Evolutionary conservation across 2,329 filamentous ascomycete species (phyloP), one percentile per base, ranked within the genome.

Genomic region (Penicillium sp.): DNA sequence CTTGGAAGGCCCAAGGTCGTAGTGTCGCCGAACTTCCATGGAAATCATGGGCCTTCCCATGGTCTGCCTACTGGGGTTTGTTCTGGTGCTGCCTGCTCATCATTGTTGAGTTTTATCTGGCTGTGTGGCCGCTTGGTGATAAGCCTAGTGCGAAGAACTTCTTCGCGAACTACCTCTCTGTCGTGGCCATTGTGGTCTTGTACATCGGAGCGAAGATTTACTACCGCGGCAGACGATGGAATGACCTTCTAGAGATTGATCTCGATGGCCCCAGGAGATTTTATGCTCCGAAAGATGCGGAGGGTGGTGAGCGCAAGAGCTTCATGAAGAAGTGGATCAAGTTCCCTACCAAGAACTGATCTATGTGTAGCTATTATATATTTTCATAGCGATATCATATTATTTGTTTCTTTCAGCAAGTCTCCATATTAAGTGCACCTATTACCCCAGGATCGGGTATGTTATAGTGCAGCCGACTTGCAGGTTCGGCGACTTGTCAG

Each of bases 161-260:
- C 73, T 82, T 82, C 60, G 73, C 78, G 1, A 80, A 73, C 53
- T 82, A 79, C 53, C 68, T 81, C 19, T 78, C 75, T 1, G 73
- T 80, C 13, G 68, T 79, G 1, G 70, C 75, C 0, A 74, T 80
- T 37, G 13, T 81, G 2, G 65, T 77, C 1, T 58, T 80, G 11
- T 82, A 75, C 55, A 48, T 78, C 3, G 74, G 73, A 0, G 75
- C 75, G 1, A 74, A 73, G 50, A 41, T 74, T 11, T 78, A 75
- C 54, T 79, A 76, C 51, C 61, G 75, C 2, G 75, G 73, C 0
- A 64, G 67, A 10, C 68, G 69, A 66, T 74, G 70, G 75, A 68
- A 72, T 8, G 60, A 74, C 48, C 59, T 69, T 1, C 61, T 54
- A 1, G 68, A 60, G 5, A 72, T 77, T 41, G 68, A 78, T 56